Conservation (phyloP, 495 filamentous ascomycete genomes). For the Cercophora newfieldiana region DNA sequence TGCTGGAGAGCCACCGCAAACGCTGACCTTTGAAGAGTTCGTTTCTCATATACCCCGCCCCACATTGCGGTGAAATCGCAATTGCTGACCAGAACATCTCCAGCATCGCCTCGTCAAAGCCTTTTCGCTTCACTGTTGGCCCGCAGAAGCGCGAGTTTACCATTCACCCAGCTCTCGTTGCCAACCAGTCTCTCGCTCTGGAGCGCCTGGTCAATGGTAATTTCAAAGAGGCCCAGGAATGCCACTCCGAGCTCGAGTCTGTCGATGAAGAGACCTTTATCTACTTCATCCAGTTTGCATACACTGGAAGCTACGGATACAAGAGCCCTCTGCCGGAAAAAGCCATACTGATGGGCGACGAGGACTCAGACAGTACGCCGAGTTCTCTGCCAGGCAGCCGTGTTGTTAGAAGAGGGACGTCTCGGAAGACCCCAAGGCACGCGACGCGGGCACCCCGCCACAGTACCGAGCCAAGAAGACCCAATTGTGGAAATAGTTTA, state of each 20-base stretch:
- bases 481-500: too few relatives aligned
- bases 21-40: background rate
- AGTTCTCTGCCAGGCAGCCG: too few relatives aligned
- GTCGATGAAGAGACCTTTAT: background rate
- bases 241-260: background rate
- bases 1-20: too few relatives aligned
- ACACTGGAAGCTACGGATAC: background rate
- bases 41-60: background rate
- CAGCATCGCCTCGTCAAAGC: background rate
- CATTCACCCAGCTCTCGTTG: background rate
- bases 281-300: background rate
- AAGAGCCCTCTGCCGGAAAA: background rate
- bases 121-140: background rate
- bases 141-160: background rate
- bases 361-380: background rate
- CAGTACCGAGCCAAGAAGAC: too few relatives aligned
- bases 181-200: background rate
- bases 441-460: too few relatives aligned
- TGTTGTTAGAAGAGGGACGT: too few relatives aligned
- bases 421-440: too few relatives aligned
- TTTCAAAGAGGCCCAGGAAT: background rate
- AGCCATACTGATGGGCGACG: background rate
- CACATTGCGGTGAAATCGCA: background rate
- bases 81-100: background rate
- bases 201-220: background rate